Percentiles rank a stretch among this genome's conserved stretches.
Evolutionary conservation across 2,329 filamentous ascomycete genomes (phyloP).

Genomic region (Emergomyces orientalis): DNA sequence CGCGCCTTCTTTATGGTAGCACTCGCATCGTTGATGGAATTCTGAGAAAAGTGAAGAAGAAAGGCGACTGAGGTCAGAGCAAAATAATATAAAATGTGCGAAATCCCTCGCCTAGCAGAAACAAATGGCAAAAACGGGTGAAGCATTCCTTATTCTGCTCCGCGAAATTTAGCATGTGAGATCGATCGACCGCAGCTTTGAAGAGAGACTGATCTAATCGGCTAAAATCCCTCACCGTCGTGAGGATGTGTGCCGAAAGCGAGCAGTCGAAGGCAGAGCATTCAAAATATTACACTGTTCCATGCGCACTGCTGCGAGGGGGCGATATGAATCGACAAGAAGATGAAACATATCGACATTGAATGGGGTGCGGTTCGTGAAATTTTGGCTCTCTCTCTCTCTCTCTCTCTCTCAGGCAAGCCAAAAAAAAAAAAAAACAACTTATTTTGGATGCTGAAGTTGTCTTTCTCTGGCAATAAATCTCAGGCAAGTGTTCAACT

Average conservation of each 20-base stretch:
- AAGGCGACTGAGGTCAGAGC: background rate
- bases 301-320: background rate
- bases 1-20: background rate
- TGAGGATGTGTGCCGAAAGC: background rate
- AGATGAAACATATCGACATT: background rate
- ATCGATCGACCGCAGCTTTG: background rate
- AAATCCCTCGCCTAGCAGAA: background rate
- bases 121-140: background rate
- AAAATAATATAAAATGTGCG: background rate
- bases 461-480: background rate
- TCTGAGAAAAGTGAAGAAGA: background rate
- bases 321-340: background rate
- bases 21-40: background rate
- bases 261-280: background rate
- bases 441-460: background rate
- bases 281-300: background rate
- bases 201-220: background rate
- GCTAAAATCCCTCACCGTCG: no score
- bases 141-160: background rate
- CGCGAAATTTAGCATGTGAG: background rate
- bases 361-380: background rate
- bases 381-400: background rate
- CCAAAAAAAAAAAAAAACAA: no score
- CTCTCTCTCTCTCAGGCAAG: background rate
- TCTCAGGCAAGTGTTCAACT: no score